A percentile compares a stretch with the other conserved stretches of the same genome.
Conservation (phyloP, 164 flowering plant species). For the Amborella trichopoda region DNA sequence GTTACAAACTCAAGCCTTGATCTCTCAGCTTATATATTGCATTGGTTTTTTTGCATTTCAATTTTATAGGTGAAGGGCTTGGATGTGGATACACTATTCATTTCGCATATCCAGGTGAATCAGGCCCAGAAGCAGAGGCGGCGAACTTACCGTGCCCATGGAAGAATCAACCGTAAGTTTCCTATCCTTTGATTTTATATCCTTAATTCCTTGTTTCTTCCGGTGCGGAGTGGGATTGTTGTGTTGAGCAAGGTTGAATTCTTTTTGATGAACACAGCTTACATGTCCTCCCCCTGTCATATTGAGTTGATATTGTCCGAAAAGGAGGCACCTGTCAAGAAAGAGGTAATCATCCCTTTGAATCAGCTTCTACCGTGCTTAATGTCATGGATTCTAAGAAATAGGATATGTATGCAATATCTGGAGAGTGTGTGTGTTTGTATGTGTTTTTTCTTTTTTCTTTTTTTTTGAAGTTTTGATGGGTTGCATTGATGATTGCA, state of each 20-base stretch:
- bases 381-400: too few species aligned
- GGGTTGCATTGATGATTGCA: too few species aligned
- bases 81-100: slow-evolving; percentile 65
- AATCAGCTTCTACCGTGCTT: too few species aligned
- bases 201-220: too few species aligned
- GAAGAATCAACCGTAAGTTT: slow-evolving; percentile 75
- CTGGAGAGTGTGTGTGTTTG: too few species aligned
- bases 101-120: slow-evolving; percentile 83
- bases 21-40: not conserved
- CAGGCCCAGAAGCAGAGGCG: slow-evolving; percentile 88
- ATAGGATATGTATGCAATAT: too few species aligned
- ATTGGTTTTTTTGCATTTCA: not conserved
- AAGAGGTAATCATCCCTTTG: slow-evolving; percentile 66
- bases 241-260: too few species aligned
- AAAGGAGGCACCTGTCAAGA: slow-evolving; percentile 68
- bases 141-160: slow-evolving; percentile 86
- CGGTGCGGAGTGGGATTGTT: too few species aligned
- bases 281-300: slow-evolving; percentile 86
- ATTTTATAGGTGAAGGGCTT: slow-evolving; percentile 57
- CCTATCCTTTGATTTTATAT: not conserved
- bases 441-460: too few species aligned
- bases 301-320: slow-evolving; percentile 71
- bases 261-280: slow-evolving; percentile 32
- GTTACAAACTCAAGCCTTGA: too few species aligned
- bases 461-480: too few species aligned